A percentile compares a stretch with the other conserved stretches of the same genome.
Evolutionary conservation across 2,329 filamentous ascomycete genomes (phyloP).

Genomic region (Huntiella bhutanensis): DNA sequence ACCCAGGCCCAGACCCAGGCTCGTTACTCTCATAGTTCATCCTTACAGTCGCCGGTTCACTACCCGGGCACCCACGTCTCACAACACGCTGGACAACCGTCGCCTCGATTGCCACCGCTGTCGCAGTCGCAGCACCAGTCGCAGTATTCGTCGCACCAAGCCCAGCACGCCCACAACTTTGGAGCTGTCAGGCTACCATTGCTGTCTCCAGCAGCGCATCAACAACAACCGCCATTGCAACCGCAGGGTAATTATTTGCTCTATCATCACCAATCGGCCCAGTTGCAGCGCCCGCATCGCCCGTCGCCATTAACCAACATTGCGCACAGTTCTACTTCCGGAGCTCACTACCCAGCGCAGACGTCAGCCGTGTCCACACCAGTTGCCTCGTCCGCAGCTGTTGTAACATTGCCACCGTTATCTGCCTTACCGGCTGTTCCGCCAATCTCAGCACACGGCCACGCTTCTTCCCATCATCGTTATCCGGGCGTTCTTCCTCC

Average conservation of each 20-base stretch:
- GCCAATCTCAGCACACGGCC: constrained; percentile 7
- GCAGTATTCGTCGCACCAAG: constrained; percentile 13
- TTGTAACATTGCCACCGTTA: constrained; percentile 19
- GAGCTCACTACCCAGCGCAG: constrained; percentile 4
- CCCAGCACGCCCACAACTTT: constrained; percentile 16
- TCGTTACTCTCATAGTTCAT: background rate
- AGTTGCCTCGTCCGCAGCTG: constrained; percentile 18
- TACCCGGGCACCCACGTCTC: constrained; percentile 3
- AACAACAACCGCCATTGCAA: constrained; percentile 22
- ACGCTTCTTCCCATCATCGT: background rate
- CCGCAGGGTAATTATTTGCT: constrained; percentile 15
- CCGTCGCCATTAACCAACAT: constrained; percentile 2
- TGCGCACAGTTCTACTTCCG: background rate
- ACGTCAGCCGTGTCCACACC: constrained; percentile 17
- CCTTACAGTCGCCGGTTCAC: background rate
- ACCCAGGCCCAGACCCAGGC: background rate
- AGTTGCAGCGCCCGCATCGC: constrained; percentile 3
- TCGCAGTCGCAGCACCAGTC: background rate
- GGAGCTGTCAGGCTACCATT: background rate
- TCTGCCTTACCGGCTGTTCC: constrained; percentile 14
- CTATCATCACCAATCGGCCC: constrained; percentile 14
- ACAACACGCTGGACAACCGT: constrained; percentile 5
- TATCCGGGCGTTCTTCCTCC: constrained; percentile 5
- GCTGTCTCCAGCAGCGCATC: constrained; percentile 14
- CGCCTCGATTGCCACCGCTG: constrained; percentile 30